Conservation (phyloP, 1,284 basidiomycete species). For the Leccinum discolor region DNA sequence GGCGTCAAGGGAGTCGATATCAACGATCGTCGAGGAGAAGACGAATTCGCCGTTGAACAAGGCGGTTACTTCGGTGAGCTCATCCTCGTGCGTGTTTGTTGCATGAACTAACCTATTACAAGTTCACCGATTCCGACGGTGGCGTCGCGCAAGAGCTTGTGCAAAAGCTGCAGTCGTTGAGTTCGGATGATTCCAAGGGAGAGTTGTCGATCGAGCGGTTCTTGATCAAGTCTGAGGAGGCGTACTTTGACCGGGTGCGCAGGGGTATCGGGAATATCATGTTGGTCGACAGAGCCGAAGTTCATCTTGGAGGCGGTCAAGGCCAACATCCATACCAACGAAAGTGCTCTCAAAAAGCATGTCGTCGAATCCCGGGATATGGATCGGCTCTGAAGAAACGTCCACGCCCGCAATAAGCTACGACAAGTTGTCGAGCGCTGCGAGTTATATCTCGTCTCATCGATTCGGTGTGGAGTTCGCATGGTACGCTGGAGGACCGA, state of each 20-base stretch:
- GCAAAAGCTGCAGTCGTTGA: constrained; percentile 78
- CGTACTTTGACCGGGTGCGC: constrained; percentile 88
- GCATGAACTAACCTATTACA: constrained; percentile 4
- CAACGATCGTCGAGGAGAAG: constrained; percentile 89
- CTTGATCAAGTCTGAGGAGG: constrained; percentile 88
- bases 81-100: not conserved
- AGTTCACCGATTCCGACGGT: constrained; percentile 92
- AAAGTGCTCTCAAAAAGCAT: constrained; percentile 20
- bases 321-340: constrained; percentile 1
- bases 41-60: constrained; percentile 88
- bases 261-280: constrained; percentile 37
- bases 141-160: constrained; percentile 92
- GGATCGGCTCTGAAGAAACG: constrained; percentile 4
- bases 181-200: constrained; percentile 85
- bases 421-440: constrained; percentile 59
- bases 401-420: constrained; percentile 16
- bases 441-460: constrained; percentile 75
- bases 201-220: constrained; percentile 92
- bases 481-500: constrained; percentile 47
- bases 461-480: constrained; percentile 80
- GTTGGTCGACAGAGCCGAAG: not conserved
- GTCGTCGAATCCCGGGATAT: constrained; percentile 22
- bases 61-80: constrained; percentile 80
- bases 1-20: constrained; percentile 85
- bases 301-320: not conserved